A percentile compares a stretch with the other conserved stretches of the same genome.
phyloP scores from a whole-genome alignment of 176 grass and related monocot genomes.

The Leersia perrieri region DNA sequence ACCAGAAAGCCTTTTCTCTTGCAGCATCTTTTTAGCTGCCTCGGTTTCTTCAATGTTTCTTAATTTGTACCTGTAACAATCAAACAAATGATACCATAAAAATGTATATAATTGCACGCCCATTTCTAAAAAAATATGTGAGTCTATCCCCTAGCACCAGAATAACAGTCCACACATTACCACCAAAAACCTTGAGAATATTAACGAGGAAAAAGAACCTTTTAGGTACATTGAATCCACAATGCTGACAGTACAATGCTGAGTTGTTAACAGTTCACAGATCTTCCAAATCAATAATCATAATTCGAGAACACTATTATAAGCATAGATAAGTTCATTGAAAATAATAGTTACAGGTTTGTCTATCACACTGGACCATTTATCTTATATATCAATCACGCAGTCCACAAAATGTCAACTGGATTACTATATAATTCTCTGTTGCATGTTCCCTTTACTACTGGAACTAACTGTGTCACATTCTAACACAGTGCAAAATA shows the following conservation, averaged over 20 bases:
- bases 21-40: slow-evolving; percentile 87
- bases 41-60: slow-evolving; percentile 98
- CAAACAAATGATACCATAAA: not conserved
- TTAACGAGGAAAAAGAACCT: not conserved
- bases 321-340: not conserved
- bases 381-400: not conserved
- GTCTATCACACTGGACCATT: not conserved
- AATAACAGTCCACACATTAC: slow-evolving; percentile 19
- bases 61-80: slow-evolving; percentile 75
- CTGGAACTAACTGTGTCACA: not conserved
- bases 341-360: not conserved
- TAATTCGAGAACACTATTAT: not conserved
- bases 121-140: not conserved
- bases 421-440: slow-evolving; percentile 1
- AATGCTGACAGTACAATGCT: not conserved
- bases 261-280: not conserved
- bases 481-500: not conserved
- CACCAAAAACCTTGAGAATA: not conserved
- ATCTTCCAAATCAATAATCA: not conserved
- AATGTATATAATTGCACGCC: not conserved
- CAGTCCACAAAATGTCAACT: not conserved
- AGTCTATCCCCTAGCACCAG: not conserved
- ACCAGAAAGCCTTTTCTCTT: slow-evolving; percentile 80
- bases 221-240: not conserved
- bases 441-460: not conserved